Evolutionary conservation across 2,329 filamentous ascomycete species (phyloP).

Genomic region (Aschersonia sp.): DNA sequence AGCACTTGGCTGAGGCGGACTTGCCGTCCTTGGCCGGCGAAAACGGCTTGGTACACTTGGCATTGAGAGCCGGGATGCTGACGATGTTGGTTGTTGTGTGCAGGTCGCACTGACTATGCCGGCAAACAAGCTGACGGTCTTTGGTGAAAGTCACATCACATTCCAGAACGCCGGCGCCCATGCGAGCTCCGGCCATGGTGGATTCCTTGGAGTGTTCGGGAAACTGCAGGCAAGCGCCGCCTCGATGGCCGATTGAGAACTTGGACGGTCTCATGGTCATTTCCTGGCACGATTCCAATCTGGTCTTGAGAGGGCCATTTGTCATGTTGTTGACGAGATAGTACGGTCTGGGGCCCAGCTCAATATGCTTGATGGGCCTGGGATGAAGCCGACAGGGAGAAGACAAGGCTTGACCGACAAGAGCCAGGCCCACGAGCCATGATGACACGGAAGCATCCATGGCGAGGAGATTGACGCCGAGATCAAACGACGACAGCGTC

Average conservation of each 20-base stretch:
- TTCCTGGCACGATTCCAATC: conserved; percentile 44
- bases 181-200: conserved; percentile 46
- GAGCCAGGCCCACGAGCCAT: conserved; percentile 16
- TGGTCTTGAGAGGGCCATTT: conserved; percentile 41
- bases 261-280: conserved; percentile 32
- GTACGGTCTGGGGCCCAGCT: conserved; percentile 49
- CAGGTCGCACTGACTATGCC: conserved; percentile 53
- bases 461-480: background rate
- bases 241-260: conserved; percentile 50
- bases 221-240: conserved; percentile 45
- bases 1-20: conserved; percentile 49
- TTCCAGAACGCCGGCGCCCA: conserved; percentile 53
- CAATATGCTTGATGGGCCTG: conserved; percentile 30
- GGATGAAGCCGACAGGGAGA: conserved; percentile 12
- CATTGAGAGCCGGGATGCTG: conserved; percentile 42
- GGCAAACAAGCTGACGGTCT: conserved; percentile 52
- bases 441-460: conserved; percentile 18
- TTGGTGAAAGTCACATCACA: conserved; percentile 55
- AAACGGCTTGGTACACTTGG: conserved; percentile 50
- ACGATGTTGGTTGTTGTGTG: conserved; percentile 58
- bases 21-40: conserved; percentile 33
- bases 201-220: conserved; percentile 50
- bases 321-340: conserved; percentile 51
- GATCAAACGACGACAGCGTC: background rate
- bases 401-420: conserved; percentile 12